Conservation (phyloP, 768 basidiomycete genomes). For the Tulasnella sp. region DNA sequence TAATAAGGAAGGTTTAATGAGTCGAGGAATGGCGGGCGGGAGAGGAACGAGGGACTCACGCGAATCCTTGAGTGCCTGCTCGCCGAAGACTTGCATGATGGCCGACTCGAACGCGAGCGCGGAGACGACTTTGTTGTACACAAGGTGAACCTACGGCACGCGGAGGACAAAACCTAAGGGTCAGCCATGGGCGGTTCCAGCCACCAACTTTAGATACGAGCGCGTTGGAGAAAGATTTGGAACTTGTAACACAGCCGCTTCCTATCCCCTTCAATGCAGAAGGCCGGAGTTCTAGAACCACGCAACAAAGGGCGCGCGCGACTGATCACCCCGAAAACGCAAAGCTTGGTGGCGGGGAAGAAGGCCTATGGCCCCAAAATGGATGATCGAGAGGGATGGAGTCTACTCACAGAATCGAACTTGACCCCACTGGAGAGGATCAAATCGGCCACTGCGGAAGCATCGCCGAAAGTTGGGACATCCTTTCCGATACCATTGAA, state of each 20-base stretch:
- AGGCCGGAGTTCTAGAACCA: no score
- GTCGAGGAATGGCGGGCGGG: neutral
- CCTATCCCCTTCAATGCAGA: no score
- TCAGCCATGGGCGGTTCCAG: neutral
- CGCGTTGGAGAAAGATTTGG: neutral
- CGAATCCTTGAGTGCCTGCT: constrained; percentile 67
- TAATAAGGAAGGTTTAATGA: neutral
- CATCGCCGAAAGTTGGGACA: constrained; percentile 94
- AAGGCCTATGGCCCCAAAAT: no score
- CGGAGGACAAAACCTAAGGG: neutral
- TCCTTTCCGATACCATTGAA: constrained; percentile 98
- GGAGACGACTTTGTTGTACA: constrained; percentile 79
- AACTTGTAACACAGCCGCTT: no score
- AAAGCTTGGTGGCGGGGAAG: neutral
- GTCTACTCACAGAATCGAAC: constrained; percentile 68
- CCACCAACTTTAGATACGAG: neutral
- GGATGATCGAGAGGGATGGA: no score
- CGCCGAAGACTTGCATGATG: constrained; percentile 64
- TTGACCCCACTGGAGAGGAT: constrained; percentile 73
- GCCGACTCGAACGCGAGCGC: constrained; percentile 83
- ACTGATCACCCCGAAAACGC: neutral
- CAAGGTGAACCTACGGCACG: constrained; percentile 36
- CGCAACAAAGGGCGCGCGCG: neutral
- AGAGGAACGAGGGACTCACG: constrained; percentile 36
- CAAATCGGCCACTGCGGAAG: constrained; percentile 85